Evolutionary conservation across 148 eudicot species (phyloP).

Genomic region (Fallopia convolvulus): DNA sequence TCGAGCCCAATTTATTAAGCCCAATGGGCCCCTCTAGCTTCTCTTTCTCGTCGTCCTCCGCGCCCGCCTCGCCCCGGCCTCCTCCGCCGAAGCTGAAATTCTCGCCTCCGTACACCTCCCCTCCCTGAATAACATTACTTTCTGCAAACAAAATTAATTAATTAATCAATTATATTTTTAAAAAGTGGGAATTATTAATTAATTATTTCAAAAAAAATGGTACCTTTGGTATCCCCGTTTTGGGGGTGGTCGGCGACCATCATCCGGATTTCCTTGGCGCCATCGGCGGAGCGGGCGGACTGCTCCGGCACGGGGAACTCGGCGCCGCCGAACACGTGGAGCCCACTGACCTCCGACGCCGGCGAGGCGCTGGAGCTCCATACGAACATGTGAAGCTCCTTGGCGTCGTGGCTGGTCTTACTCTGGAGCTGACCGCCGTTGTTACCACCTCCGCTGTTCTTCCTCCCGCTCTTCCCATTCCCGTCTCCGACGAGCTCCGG

Average conservation of each 20-base stretch:
- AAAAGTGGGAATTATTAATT: not conserved
- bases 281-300: constrained; percentile 70
- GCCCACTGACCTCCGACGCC: constrained; percentile 73
- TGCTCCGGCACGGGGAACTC: constrained; percentile 58
- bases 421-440: constrained; percentile 18
- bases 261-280: constrained; percentile 96
- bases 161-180: not conserved
- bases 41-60: constrained; percentile 38
- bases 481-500: constrained; percentile 39
- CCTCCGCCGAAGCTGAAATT: constrained; percentile 52
- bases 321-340: constrained; percentile 70
- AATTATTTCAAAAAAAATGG: not conserved
- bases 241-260: constrained; percentile 65
- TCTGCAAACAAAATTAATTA: not conserved
- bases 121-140: constrained; percentile 18
- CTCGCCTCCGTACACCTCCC: constrained; percentile 47
- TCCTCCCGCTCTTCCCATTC: constrained; percentile 25
- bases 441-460: constrained; percentile 18
- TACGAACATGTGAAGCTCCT: constrained; percentile 92
- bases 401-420: constrained; percentile 47
- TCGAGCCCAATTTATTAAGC: constrained; percentile 48
- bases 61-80: constrained; percentile 17
- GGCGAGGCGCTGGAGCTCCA: constrained; percentile 94
- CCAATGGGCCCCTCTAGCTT: constrained; percentile 37
- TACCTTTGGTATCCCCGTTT: constrained; percentile 82